Evolutionary conservation across 257 asterid genomes (phyloP).

Genomic region (Datura wrightii): DNA sequence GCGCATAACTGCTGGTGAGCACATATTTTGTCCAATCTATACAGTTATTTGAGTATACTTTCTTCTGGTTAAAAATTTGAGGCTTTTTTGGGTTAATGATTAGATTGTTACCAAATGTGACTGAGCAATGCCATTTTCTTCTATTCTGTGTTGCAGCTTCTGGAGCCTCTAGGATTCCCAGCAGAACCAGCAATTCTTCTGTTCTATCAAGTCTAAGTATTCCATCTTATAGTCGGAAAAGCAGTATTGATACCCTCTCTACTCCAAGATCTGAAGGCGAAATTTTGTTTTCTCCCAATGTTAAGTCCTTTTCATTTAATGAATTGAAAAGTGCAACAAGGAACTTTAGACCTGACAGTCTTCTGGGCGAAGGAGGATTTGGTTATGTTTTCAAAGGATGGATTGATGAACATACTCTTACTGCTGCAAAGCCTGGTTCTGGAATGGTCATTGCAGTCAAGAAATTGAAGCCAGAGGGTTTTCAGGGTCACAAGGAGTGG

Average conservation of each 20-base stretch:
- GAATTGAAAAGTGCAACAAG: conserved; percentile 85
- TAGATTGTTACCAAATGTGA: background rate
- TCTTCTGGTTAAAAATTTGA: background rate
- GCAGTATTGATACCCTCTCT: conserved; percentile 65
- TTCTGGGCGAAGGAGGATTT: conserved; percentile 97
- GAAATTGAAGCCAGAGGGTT: conserved; percentile 92
- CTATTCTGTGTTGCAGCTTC: conserved; percentile 29
- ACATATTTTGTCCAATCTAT: too few species aligned
- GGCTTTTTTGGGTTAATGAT: background rate
- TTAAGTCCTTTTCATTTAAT: conserved; percentile 75
- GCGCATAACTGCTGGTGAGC: too few species aligned
- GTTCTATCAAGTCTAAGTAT: conserved; percentile 57
- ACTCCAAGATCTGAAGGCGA: conserved; percentile 91
- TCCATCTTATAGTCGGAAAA: conserved; percentile 61
- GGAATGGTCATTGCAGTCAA: conserved; percentile 94
- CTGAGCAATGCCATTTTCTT: background rate
- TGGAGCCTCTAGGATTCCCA: conserved; percentile 56
- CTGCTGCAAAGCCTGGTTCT: conserved; percentile 80
- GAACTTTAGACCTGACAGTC: conserved; percentile 86
- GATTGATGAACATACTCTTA: conserved; percentile 75
- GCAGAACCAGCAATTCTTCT: conserved; percentile 56
- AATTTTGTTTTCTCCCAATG: conserved; percentile 75
- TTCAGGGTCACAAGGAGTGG: conserved; percentile 99
- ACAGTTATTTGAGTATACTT: too few species aligned
- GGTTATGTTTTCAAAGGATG: conserved; percentile 96